phyloP scores from a whole-genome alignment of 352 stramenopile species.

The Plasmopara halstedii region DNA sequence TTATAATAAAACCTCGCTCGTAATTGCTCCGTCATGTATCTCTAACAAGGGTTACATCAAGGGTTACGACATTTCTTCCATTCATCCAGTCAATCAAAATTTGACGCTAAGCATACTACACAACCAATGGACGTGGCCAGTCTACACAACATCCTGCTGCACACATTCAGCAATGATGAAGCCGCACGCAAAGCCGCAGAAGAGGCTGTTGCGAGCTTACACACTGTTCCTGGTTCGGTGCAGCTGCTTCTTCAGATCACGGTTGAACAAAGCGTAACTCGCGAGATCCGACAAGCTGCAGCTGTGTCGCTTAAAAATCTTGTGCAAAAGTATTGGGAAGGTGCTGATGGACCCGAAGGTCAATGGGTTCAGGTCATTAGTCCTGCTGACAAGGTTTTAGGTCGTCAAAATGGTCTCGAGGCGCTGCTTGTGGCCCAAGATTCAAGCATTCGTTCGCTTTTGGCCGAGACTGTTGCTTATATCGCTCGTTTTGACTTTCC shows the following conservation, averaged over 20 bases:
- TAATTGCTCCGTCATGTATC: background rate
- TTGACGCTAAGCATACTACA: constrained; percentile 2
- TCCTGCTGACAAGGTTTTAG: constrained; percentile 55
- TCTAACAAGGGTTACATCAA: too few species aligned
- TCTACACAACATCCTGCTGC: constrained; percentile 85
- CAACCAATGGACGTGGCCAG: constrained; percentile 78
- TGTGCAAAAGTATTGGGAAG: constrained; percentile 92
- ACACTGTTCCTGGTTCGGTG: constrained; percentile 65
- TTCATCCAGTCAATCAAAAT: constrained; percentile 21
- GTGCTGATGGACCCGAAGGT: constrained; percentile 55
- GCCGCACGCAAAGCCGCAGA: constrained; percentile 66
- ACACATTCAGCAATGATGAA: constrained; percentile 79
- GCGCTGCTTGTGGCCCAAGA: constrained; percentile 37
- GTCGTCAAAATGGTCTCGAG: constrained; percentile 70
- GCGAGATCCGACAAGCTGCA: constrained; percentile 88
- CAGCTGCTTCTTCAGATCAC: constrained; percentile 80
- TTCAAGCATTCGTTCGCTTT: constrained; percentile 44
- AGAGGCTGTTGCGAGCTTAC: constrained; percentile 63
- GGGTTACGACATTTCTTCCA: constrained; percentile 20
- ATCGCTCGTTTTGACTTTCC: constrained; percentile 96
- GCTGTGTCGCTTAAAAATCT: constrained; percentile 95
- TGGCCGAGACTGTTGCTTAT: constrained; percentile 92
- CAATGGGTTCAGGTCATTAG: constrained; percentile 64
- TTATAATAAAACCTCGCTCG: background rate
- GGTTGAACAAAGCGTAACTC: constrained; percentile 55